phyloP scores from a whole-genome alignment of 78 protist genomes.

The Ministeria vibrans region DNA sequence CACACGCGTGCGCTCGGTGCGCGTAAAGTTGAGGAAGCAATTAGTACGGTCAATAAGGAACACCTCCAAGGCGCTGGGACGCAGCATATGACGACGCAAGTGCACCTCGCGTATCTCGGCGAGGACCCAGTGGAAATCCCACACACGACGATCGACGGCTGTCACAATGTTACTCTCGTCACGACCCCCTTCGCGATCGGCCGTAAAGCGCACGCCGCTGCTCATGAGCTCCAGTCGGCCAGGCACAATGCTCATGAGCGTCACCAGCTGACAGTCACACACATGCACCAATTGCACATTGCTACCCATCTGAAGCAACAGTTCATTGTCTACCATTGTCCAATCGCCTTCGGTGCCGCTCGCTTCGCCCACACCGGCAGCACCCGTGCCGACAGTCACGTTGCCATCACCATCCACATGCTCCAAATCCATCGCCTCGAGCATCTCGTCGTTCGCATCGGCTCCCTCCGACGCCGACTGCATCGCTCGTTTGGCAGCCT shows the following conservation, averaged over 20 bases:
- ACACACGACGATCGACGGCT: not conserved
- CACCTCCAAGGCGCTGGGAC: constrained; percentile 62
- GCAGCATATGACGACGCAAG: constrained; percentile 45
- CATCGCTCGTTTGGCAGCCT: no score
- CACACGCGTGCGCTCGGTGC: not conserved
- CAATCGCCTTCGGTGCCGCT: not conserved
- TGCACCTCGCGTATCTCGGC: constrained; percentile 7
- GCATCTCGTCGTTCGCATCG: no score
- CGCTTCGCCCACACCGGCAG: not conserved
- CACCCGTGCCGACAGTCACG: no score
- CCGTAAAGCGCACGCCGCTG: not conserved
- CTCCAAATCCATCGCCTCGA: no score
- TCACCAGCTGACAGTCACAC: not conserved
- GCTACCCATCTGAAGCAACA: no score
- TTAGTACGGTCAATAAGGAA: constrained; percentile 52
- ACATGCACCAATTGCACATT: not conserved
- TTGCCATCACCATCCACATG: no score
- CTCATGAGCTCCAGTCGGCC: not conserved
- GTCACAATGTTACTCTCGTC: not conserved
- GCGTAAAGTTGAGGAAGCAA: constrained; percentile 31
- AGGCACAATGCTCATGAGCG: not conserved
- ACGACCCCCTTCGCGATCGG: not conserved
- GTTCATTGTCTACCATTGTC: not conserved
- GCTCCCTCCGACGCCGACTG: no score
- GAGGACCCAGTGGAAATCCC: constrained; percentile 1